Evolutionary conservation across 345 rosid species (phyloP), one percentile per base, ranked within the genome.

Genomic region (Crucihimalaya himalaica): DNA sequence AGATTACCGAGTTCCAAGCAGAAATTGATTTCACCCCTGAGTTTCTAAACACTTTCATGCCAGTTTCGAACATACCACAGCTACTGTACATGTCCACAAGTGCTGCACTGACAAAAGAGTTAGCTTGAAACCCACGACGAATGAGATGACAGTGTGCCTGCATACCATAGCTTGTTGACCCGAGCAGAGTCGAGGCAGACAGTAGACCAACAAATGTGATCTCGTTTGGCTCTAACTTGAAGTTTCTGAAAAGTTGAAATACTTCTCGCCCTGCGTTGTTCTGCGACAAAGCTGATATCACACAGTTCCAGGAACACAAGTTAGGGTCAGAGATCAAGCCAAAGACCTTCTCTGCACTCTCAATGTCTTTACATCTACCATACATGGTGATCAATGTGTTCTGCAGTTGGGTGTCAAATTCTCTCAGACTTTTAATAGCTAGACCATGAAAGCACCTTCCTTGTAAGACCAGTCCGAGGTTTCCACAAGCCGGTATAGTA

Each of bases 301-400:
- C 73, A 76, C 90, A 85, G 79, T 87, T 87, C 87, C 90, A 87
- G 4, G 95, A 81, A 79, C 90, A 87, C 72, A 86, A 74, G 80
- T 89, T 89, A 64, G 63, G 78, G 48, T 78, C 72, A 25, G 72
- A 53, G 39, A 77, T 74, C 31, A 72, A 73, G 62, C 31, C 18
- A 78, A 85, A 85, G 58, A 84, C 86, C 28, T 52, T 61, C 53
- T 66, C 70, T 43, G 92, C 87, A 71, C 85, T 81, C 46, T 74
- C 80, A 2, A 68, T 71, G 66, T 89, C 83, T 56, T 70, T 62
- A 48, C 79, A 85, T 83, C 89, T 86, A 54, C 88, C 84, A 63
- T 87, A 87, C 95, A 87, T 87, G 31, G 87, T 76, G 54, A 84
- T 81, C 69, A 87, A 74, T 2, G 85, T 82, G 80, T 89, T 87